phyloP scores from a whole-genome alignment of 1,284 basidiomycete genomes.

The Puccinia sorghi region DNA sequence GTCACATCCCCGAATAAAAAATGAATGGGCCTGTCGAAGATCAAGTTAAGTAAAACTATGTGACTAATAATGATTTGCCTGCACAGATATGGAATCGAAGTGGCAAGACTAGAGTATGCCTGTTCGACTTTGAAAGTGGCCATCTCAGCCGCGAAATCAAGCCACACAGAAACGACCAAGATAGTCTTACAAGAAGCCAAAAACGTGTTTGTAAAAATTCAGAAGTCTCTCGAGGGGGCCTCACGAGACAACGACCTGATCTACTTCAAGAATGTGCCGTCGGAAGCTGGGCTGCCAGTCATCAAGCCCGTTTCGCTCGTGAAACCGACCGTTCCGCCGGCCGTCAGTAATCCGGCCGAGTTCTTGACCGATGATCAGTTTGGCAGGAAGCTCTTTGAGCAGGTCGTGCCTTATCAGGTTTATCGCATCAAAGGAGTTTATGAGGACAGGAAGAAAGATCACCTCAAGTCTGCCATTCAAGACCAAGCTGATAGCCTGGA shows the following conservation, averaged over 20 bases:
- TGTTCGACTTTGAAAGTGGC: constrained; percentile 25
- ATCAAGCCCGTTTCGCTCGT: constrained; percentile 73
- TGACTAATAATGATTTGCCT: background rate
- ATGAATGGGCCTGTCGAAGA: constrained; percentile 52
- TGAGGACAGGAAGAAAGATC: constrained; percentile 74
- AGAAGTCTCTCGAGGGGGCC: constrained; percentile 65
- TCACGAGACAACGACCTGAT: constrained; percentile 93
- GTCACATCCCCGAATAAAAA: background rate
- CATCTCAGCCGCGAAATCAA: background rate
- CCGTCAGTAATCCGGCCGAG: constrained; percentile 60
- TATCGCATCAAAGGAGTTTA: constrained; percentile 87
- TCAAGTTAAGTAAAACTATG: background rate
- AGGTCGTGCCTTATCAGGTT: constrained; percentile 83
- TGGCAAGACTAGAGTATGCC: constrained; percentile 72
- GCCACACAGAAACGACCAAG: background rate
- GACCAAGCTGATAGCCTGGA: constrained; percentile 66
- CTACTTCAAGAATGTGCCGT: constrained; percentile 84
- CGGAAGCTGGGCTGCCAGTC: constrained; percentile 68
- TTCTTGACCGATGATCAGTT: constrained; percentile 59
- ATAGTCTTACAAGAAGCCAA: constrained; percentile 57
- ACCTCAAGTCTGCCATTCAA: constrained; percentile 72
- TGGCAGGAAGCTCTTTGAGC: constrained; percentile 69
- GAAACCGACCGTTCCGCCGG: constrained; percentile 66
- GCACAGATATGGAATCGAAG: constrained; percentile 72
- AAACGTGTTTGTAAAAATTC: constrained; percentile 68